Evolutionary conservation across 495 filamentous ascomycete genomes (phyloP).

Genomic region (Podospora australis): DNA sequence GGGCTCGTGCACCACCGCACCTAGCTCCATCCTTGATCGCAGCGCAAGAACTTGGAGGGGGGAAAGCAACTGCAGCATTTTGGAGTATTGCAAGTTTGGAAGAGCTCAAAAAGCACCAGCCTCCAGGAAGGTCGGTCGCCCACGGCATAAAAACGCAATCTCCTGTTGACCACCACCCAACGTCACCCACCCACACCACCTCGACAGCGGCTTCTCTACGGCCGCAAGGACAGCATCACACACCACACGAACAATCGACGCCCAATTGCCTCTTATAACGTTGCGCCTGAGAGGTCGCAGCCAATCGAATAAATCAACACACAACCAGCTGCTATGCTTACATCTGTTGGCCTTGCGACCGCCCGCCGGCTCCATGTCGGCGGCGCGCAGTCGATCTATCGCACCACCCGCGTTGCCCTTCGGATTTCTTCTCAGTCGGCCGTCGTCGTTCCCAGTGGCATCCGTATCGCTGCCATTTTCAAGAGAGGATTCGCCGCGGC

Average conservation of each 20-base stretch:
- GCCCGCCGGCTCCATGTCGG: slow-evolving; percentile 17
- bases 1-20: too few relatives aligned
- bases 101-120: background rate
- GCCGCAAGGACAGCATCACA: background rate
- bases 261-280: slow-evolving; percentile 1
- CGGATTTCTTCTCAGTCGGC: background rate
- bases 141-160: slow-evolving; percentile 10
- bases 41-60: too few relatives aligned
- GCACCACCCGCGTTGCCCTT: background rate
- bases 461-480: slow-evolving; percentile 10
- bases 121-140: background rate
- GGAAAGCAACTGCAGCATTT: too few relatives aligned
- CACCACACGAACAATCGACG: slow-evolving; percentile 5
- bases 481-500: slow-evolving; percentile 24
- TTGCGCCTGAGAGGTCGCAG: too few relatives aligned
- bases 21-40: too few relatives aligned
- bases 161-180: slow-evolving; percentile 6
- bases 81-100: too few relatives aligned
- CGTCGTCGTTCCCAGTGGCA: slow-evolving; percentile 5
- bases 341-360: slow-evolving; percentile 21
- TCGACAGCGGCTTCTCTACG: background rate
- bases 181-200: background rate
- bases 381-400: slow-evolving; percentile 3
- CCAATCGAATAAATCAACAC: too few relatives aligned
- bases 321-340: slow-evolving; percentile 20